A percentile compares a stretch with the other conserved stretches of the same genome.
These are phyloP conservation scores for Hypoxylon crocopeplum DNA, from an alignment of 495 filamentous ascomycete species.

Conservation along the genomic window DNA sequence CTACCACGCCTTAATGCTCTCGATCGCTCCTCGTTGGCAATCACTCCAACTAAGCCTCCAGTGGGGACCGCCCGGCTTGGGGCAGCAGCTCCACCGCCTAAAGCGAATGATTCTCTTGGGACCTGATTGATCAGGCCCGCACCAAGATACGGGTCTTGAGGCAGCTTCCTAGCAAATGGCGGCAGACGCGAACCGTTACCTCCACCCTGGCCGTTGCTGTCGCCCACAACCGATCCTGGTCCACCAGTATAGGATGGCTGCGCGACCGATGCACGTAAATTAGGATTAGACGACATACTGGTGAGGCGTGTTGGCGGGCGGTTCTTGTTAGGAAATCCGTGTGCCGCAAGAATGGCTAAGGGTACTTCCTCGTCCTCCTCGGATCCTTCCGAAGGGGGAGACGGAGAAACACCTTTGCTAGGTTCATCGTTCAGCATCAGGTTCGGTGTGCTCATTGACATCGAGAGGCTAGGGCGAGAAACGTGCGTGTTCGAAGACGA, in stretches of 20 bases:
- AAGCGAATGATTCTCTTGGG: slow-evolving; percentile 77
- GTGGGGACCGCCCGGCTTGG: slow-evolving; percentile 54
- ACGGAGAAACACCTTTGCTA: slow-evolving; percentile 37
- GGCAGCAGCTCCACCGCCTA: slow-evolving; percentile 68
- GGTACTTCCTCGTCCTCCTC: slow-evolving; percentile 91
- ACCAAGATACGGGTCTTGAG: slow-evolving; percentile 87
- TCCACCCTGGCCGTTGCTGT: slow-evolving; percentile 22
- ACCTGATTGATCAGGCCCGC: slow-evolving; percentile 77
- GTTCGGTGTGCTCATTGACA: slow-evolving; percentile 64
- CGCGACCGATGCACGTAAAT: slow-evolving; percentile 56
- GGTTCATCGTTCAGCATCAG: slow-evolving; percentile 45
- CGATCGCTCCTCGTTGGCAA: slow-evolving; percentile 81
- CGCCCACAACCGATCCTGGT: slow-evolving; percentile 34
- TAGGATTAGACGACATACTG: slow-evolving; percentile 69
- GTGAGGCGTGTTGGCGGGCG: slow-evolving; percentile 76
- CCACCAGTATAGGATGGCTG: slow-evolving; percentile 31
- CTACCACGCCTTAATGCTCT: slow-evolving; percentile 80
- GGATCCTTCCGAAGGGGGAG: slow-evolving; percentile 55
- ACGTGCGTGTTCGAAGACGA: slow-evolving; percentile 50
- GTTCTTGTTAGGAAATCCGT: slow-evolving; percentile 88
- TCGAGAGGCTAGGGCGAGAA: slow-evolving; percentile 51
- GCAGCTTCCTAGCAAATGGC: slow-evolving; percentile 85
- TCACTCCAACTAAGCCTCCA: slow-evolving; percentile 89
- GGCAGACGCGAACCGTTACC: slow-evolving; percentile 60
- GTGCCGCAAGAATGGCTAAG: slow-evolving; percentile 84